Conservation (phyloP, 2,329 filamentous ascomycete genomes). For the Monosporascus ibericus region DNA sequence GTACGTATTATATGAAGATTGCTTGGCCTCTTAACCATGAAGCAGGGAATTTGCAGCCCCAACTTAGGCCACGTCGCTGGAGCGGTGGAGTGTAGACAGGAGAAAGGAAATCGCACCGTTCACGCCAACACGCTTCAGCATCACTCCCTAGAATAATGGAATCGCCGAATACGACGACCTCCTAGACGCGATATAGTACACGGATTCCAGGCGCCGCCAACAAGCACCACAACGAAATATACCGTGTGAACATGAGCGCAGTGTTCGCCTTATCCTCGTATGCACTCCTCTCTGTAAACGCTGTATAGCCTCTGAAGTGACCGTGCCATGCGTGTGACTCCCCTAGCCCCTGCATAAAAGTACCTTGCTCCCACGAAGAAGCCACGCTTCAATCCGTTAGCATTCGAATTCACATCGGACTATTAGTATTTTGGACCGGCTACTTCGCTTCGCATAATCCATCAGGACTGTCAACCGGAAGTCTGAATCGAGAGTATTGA, state of each 20-base stretch:
- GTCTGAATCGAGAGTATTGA: background rate
- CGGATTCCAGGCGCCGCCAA: background rate
- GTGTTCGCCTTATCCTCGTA: background rate
- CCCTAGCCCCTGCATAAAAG: background rate
- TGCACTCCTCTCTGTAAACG: background rate
- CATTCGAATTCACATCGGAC: too few species aligned
- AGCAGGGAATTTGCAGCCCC: too few species aligned
- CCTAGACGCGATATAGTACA: background rate
- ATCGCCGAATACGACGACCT: background rate
- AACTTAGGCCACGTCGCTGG: too few species aligned
- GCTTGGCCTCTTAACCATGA: too few species aligned
- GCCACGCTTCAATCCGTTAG: background rate
- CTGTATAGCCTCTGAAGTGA: background rate
- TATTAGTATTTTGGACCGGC: too few species aligned
- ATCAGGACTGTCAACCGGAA: background rate
- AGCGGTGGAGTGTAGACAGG: too few species aligned
- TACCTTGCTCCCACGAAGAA: background rate
- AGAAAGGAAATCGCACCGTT: background rate
- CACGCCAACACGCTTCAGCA: background rate
- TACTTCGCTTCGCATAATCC: background rate
- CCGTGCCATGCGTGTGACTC: background rate
- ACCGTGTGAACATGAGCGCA: background rate
- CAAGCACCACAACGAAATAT: background rate
- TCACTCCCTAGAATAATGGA: background rate
- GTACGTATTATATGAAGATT: too few species aligned